Percentiles rank a stretch among this genome's conserved stretches.
phyloP scores from a whole-genome alignment of 257 asterid genomes.

The Solanum piurae region DNA sequence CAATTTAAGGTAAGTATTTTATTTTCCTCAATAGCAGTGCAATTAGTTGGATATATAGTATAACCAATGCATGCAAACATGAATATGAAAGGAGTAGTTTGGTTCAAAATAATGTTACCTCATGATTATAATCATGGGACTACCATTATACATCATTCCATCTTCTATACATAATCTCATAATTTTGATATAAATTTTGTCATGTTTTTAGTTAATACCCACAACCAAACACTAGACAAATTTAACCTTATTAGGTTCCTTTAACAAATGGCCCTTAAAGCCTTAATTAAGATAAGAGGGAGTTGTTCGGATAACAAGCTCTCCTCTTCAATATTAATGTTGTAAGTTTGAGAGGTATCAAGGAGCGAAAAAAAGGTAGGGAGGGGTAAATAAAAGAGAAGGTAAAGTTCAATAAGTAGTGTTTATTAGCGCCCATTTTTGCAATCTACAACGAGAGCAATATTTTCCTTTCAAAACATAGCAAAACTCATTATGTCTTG shows the following conservation, averaged over 20 bases:
- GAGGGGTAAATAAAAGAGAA: too few relatives aligned
- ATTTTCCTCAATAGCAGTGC: neutral
- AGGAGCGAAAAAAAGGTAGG: too few relatives aligned
- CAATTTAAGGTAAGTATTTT: too few relatives aligned
- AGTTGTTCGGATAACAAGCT: too few relatives aligned
- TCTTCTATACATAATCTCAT: neutral
- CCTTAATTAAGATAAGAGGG: neutral
- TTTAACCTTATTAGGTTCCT: neutral
- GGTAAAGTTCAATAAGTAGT: too few relatives aligned
- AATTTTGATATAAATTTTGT: neutral
- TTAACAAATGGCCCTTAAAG: neutral
- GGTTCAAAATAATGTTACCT: too few relatives aligned
- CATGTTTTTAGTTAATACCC: neutral
- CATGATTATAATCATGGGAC: too few relatives aligned
- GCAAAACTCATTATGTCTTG: neutral
- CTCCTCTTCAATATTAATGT: too few relatives aligned
- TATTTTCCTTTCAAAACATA: neutral
- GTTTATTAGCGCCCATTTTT: too few relatives aligned
- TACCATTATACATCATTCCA: neutral
- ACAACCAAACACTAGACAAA: neutral
- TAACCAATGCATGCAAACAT: neutral
- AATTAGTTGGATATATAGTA: neutral
- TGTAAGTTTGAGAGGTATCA: too few relatives aligned
- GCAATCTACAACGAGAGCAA: too few relatives aligned
- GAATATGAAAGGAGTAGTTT: too few relatives aligned